Evolutionary conservation across 2,329 filamentous ascomycete species (phyloP).

Genomic region (Ophiosphaerella herpotricha): DNA sequence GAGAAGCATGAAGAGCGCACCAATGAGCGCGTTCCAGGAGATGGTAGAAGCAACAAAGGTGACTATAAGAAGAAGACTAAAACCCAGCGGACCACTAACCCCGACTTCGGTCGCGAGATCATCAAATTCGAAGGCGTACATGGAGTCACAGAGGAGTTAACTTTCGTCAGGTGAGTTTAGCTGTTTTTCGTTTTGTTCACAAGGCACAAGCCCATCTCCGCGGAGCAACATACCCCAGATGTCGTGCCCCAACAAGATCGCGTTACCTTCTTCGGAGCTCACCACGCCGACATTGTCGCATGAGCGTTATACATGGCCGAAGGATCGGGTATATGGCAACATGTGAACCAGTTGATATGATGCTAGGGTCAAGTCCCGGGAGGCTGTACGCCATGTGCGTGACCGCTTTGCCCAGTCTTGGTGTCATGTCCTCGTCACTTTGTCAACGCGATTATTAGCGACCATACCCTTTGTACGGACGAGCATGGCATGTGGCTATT

Average conservation of each 20-base stretch:
- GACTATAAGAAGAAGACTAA: constrained; percentile 54
- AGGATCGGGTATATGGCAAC: background rate
- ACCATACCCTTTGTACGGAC: background rate
- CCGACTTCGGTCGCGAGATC: constrained; percentile 52
- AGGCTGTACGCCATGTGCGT: constrained; percentile 16
- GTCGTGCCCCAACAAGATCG: background rate
- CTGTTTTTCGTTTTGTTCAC: constrained; percentile 5
- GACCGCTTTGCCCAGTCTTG: constrained; percentile 14
- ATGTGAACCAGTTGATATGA: constrained; percentile 1
- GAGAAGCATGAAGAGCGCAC: constrained; percentile 64
- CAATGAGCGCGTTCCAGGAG: constrained; percentile 50
- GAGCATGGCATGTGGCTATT: background rate
- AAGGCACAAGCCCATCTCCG: background rate
- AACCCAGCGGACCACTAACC: constrained; percentile 50
- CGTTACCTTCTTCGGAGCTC: too few species aligned
- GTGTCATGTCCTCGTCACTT: constrained; percentile 14
- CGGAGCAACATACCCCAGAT: constrained; percentile 4
- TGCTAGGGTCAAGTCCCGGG: constrained; percentile 11
- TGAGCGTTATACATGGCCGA: constrained; percentile 1
- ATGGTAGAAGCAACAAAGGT: constrained; percentile 58
- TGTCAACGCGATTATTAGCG: constrained; percentile 2
- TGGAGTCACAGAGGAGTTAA: constrained; percentile 52
- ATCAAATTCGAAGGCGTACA: constrained; percentile 50
- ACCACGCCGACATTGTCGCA: too few species aligned
- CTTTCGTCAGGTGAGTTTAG: constrained; percentile 53